Percentiles rank a stretch among this genome's conserved stretches.
Evolutionary conservation across 2,329 filamentous ascomycete species (phyloP).

Genomic region (Pseudonectria foliicola): DNA sequence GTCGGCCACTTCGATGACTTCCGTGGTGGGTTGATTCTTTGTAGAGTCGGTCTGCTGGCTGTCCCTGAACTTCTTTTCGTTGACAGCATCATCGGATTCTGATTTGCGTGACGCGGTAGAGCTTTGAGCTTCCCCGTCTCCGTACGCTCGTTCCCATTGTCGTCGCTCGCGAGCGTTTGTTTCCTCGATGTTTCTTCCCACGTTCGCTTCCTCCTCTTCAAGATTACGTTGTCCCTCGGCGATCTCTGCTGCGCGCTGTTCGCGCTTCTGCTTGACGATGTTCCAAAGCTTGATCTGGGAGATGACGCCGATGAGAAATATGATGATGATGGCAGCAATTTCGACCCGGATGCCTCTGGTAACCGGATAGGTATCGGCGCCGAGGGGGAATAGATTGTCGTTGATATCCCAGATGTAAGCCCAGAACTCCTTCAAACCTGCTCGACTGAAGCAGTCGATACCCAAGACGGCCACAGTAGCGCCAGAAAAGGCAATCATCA

Average conservation of each 20-base stretch:
- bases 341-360: slow-evolving; percentile 84
- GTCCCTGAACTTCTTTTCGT: slow-evolving; percentile 34
- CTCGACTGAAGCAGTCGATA: slow-evolving; percentile 82
- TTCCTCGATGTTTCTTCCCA: slow-evolving; percentile 60
- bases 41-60: slow-evolving; percentile 28
- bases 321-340: slow-evolving; percentile 66
- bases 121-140: slow-evolving; percentile 42
- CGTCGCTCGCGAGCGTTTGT: slow-evolving; percentile 53
- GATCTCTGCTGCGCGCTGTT: slow-evolving; percentile 42
- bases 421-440: slow-evolving; percentile 96
- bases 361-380: slow-evolving; percentile 71
- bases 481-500: slow-evolving; percentile 70
- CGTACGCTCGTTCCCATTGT: slow-evolving; percentile 74
- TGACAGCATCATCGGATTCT: slow-evolving; percentile 41
- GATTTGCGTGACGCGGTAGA: slow-evolving; percentile 39
- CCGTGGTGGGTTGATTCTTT: slow-evolving; percentile 29
- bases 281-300: slow-evolving; percentile 86
- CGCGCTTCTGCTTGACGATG: slow-evolving; percentile 58
- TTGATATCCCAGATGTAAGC: slow-evolving; percentile 85
- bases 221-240: slow-evolving; percentile 46
- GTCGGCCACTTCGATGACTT: slow-evolving; percentile 52
- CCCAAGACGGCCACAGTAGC: slow-evolving; percentile 74
- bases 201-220: slow-evolving; percentile 60
- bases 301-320: slow-evolving; percentile 68
- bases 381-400: slow-evolving; percentile 68